Conservation (phyloP, 73 alveolate genomes). For the Paramecium primaurelia region DNA sequence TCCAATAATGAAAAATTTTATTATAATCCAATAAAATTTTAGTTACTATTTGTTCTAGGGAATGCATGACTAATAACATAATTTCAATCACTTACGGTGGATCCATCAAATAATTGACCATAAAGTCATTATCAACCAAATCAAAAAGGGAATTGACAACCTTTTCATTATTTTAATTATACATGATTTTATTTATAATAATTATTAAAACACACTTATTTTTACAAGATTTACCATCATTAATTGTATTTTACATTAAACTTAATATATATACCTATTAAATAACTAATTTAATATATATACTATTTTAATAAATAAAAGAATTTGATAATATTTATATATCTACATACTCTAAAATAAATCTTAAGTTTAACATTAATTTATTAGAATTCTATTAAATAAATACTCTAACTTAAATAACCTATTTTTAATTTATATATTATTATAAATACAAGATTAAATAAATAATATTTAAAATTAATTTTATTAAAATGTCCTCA, state of each 20-base stretch:
- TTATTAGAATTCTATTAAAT: background rate
- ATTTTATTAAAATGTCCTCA: background rate
- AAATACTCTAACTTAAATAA: background rate
- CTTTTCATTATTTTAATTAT: background rate
- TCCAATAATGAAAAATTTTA: slow-evolving; percentile 12
- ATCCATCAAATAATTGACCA: slow-evolving; percentile 42
- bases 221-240: background rate
- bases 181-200: slow-evolving; percentile 1
- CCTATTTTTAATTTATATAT: background rate
- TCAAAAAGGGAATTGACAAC: background rate
- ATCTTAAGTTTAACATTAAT: no score
- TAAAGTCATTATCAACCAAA: slow-evolving; percentile 15
- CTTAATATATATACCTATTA: background rate
- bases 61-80: background rate
- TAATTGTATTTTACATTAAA: background rate
- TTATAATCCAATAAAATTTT: background rate
- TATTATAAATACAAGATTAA: background rate
- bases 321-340: no score
- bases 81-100: background rate
- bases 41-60: slow-evolving; percentile 23
- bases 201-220: background rate
- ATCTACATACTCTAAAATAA: no score
- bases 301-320: no score
- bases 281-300: no score
- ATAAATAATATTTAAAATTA: background rate